A percentile compares a stretch with the other conserved stretches of the same genome.
Evolutionary conservation across 768 basidiomycete species (phyloP).

Genomic region (Clathrus columnatus): DNA sequence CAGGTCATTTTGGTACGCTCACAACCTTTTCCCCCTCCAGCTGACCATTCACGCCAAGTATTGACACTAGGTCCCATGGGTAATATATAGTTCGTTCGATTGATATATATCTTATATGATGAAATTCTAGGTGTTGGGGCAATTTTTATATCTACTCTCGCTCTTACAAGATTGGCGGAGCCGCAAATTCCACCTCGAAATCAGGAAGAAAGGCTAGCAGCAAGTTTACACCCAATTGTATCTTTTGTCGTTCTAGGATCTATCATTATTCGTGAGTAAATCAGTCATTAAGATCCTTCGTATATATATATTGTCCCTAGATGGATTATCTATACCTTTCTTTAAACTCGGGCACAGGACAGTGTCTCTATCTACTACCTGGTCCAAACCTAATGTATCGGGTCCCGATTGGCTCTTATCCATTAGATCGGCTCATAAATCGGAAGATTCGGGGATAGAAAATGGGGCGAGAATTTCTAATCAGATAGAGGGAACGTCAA

Average conservation of each 20-base stretch:
- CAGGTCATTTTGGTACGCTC: conserved; percentile 74
- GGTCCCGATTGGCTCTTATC: background rate
- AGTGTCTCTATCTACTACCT: background rate
- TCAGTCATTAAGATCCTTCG: background rate
- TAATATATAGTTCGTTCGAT: background rate
- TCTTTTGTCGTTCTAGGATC: conserved; percentile 83
- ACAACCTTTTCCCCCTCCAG: background rate
- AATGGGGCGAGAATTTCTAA: too few relatives aligned
- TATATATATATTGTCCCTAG: conserved; percentile 18
- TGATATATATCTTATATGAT: background rate
- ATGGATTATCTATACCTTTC: conserved; percentile 43
- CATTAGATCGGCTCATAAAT: too few relatives aligned
- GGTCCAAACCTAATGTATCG: background rate
- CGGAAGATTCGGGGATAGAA: too few relatives aligned
- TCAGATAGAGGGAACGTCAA: too few relatives aligned
- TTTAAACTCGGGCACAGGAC: conserved; percentile 34
- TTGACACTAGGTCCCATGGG: background rate
- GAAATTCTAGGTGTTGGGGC: conserved; percentile 29
- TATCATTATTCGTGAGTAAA: conserved; percentile 64
- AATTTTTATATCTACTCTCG: conserved; percentile 77
- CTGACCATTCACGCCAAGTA: background rate
- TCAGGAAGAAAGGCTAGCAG: conserved; percentile 66
- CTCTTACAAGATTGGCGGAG: conserved; percentile 49
- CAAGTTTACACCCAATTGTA: conserved; percentile 71
- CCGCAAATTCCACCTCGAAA: conserved; percentile 52